Evolutionary conservation across 352 stramenopile genomes (phyloP).

Genomic region (Pythium aristosporum): DNA sequence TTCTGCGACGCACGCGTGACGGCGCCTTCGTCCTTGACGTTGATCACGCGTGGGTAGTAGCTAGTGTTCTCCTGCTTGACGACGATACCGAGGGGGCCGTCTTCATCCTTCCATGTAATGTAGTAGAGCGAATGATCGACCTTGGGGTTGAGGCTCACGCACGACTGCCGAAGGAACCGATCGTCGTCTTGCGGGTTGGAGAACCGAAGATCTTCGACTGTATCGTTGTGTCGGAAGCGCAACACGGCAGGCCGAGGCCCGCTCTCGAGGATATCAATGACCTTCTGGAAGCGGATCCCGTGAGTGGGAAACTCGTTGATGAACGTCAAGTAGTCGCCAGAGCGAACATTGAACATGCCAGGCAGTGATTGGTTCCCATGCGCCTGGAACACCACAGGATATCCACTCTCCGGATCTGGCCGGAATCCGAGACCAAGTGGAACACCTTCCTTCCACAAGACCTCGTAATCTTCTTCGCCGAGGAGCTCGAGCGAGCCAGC

Average conservation of each 20-base stretch:
- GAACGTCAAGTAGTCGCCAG: constrained; percentile 76
- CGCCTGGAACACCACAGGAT: constrained; percentile 71
- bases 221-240: constrained; percentile 81
- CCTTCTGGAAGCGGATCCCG: constrained; percentile 81
- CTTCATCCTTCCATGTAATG: constrained; percentile 89
- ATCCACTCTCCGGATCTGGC: constrained; percentile 70
- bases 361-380: constrained; percentile 77
- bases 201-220: constrained; percentile 53
- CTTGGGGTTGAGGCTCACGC: constrained; percentile 80
- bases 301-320: constrained; percentile 87
- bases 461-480: constrained; percentile 85
- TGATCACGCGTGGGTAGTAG: constrained; percentile 87
- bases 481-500: constrained; percentile 71
- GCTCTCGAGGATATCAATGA: constrained; percentile 85
- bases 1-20: constrained; percentile 80
- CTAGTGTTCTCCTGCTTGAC: constrained; percentile 86
- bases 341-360: constrained; percentile 86
- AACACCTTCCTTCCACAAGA: constrained; percentile 84
- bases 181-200: constrained; percentile 77
- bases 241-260: constrained; percentile 71
- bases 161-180: constrained; percentile 61
- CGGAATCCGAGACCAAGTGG: constrained; percentile 81
- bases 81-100: constrained; percentile 82
- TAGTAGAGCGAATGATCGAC: constrained; percentile 86
- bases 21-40: constrained; percentile 86